A percentile compares a stretch with the other conserved stretches of the same genome.
Conservation (phyloP, 2,329 filamentous ascomycete genomes). For the Colletotrichum navitas region DNA sequence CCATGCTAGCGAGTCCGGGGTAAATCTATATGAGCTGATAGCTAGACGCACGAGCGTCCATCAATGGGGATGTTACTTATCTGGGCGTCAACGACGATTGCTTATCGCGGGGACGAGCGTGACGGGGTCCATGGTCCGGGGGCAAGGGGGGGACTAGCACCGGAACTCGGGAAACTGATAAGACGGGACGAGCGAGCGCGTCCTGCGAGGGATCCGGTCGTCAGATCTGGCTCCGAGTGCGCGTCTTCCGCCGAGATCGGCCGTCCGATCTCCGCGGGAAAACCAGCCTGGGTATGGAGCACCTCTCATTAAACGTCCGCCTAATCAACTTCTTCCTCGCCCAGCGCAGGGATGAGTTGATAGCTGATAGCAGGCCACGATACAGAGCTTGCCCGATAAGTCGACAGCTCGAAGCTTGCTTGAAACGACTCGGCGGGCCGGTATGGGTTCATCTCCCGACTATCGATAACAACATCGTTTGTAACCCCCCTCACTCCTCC, state of each 20-base stretch:
- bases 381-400: conserved; percentile 1
- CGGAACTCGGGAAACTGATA: conserved; percentile 20
- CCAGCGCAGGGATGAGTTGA: neutral
- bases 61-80: conserved; percentile 19
- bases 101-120: conserved; percentile 27
- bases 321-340: conserved; percentile 13
- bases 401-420: neutral
- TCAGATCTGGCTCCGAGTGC: conserved; percentile 28
- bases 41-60: conserved; percentile 13
- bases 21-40: conserved; percentile 18
- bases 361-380: neutral
- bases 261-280: conserved; percentile 33
- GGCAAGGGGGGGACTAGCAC: neutral
- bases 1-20: conserved; percentile 30
- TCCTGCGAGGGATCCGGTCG: conserved; percentile 5
- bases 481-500: neutral
- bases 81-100: neutral
- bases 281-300: conserved; percentile 1
- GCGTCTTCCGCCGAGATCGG: conserved; percentile 32
- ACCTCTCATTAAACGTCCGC: conserved; percentile 24
- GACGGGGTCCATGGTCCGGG: neutral
- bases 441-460: conserved; percentile 3
- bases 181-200: neutral
- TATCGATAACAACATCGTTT: conserved; percentile 6
- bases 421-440: conserved; percentile 11